These are phyloP conservation scores for Dactylellina sp. DNA, from an alignment of 2,329 filamentous ascomycete genomes.

Conservation along the genomic window DNA sequence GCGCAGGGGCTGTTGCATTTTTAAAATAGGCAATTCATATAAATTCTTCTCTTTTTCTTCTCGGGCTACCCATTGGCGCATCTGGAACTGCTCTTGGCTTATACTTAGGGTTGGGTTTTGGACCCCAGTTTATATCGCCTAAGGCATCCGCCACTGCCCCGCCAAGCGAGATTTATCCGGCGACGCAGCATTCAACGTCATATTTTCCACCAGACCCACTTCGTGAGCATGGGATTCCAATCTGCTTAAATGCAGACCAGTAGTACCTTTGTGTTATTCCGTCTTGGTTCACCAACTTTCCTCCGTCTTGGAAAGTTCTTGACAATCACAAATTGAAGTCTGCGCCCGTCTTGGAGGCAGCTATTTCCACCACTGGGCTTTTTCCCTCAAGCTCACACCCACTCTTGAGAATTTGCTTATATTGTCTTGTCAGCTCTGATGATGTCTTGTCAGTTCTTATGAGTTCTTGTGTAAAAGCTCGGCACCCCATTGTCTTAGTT, in stretches of 20 bases:
- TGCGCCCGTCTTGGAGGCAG: constrained; percentile 32
- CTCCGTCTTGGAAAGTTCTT: constrained; percentile 34
- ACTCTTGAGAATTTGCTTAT: constrained; percentile 41
- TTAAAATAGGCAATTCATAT: constrained; percentile 9
- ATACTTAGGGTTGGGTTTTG: neutral
- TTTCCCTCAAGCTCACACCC: constrained; percentile 15
- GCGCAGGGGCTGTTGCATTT: constrained; percentile 14
- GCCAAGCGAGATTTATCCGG: constrained; percentile 53
- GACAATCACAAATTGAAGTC: constrained; percentile 12
- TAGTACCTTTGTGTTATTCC: constrained; percentile 32
- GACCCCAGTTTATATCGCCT: constrained; percentile 1
- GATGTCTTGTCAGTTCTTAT: constrained; percentile 35
- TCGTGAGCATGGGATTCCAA: constrained; percentile 1
- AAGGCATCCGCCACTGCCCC: neutral
- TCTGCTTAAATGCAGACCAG: constrained; percentile 13
- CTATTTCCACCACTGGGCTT: constrained; percentile 48
- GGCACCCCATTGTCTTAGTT: constrained; percentile 16
- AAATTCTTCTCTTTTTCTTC: constrained; percentile 2
- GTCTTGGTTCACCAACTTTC: constrained; percentile 48
- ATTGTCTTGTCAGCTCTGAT: constrained; percentile 51
- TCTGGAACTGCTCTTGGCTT: neutral
- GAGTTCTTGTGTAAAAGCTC: constrained; percentile 10
- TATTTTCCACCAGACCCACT: constrained; percentile 18
- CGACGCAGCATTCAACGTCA: constrained; percentile 25
- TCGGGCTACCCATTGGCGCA: neutral